These are phyloP conservation scores for Sphagnum contortum DNA, from an alignment of 225 moss, liverwort and hornwort species.

Conservation along the genomic window DNA sequence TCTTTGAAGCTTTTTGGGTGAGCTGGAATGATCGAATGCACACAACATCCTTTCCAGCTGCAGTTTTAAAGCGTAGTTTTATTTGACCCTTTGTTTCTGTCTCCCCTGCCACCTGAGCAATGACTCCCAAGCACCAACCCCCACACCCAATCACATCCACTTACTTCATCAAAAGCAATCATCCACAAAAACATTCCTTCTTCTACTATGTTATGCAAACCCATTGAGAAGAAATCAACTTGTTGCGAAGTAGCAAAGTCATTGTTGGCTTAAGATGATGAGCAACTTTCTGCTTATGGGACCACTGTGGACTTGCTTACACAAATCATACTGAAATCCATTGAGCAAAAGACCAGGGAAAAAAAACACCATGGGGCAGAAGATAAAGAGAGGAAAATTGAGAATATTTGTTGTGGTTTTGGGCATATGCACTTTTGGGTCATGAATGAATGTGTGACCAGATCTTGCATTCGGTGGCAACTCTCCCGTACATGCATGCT, in stretches of 20 bases:
- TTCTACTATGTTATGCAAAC: too few relatives aligned
- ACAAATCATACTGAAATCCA: too few relatives aligned
- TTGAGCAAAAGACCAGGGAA: too few relatives aligned
- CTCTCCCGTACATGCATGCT: conserved; percentile 99
- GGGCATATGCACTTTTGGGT: conserved; percentile 64
- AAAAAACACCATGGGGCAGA: too few relatives aligned
- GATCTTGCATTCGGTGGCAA: conserved; percentile 96
- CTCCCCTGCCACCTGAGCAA: conserved; percentile 85
- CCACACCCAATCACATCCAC: background rate
- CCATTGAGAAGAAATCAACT: too few relatives aligned
- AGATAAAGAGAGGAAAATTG: too few relatives aligned
- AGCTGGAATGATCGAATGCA: conserved; percentile 98
- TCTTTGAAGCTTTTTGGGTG: conserved; percentile 90
- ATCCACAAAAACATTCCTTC: too few relatives aligned
- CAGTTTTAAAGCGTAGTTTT: conserved; percentile 95
- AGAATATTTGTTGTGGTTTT: too few relatives aligned
- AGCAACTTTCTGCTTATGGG: too few relatives aligned
- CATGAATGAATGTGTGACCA: conserved; percentile 92
- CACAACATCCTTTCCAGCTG: conserved; percentile 93
- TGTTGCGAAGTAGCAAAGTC: too few relatives aligned
- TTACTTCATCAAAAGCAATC: background rate
- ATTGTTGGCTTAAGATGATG: too few relatives aligned
- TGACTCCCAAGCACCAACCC: background rate
- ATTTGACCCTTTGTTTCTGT: conserved; percentile 99
- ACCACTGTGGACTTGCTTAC: too few relatives aligned